phyloP scores from a whole-genome alignment of 805 yeast genomes.

The Lipomyces kockii region DNA sequence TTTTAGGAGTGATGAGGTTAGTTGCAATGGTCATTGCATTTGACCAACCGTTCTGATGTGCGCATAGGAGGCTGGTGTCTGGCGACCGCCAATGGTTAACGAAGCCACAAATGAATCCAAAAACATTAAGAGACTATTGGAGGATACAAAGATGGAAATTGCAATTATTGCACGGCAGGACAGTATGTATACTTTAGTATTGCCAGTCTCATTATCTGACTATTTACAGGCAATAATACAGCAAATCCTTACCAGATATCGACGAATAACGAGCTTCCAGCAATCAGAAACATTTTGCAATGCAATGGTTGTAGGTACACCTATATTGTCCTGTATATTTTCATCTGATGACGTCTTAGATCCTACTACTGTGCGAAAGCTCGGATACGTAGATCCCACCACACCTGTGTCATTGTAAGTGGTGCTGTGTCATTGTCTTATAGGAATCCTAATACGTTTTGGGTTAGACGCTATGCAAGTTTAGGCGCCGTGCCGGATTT shows the following conservation, averaged over 20 bases:
- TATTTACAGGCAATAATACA: not conserved
- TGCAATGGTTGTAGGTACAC: slow-evolving; percentile 10
- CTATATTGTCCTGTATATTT: not conserved
- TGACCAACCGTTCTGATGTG: not conserved
- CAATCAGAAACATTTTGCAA: slow-evolving; percentile 10
- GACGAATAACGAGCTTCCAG: slow-evolving; percentile 16
- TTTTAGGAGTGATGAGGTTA: slow-evolving; percentile 20
- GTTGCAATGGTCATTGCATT: not conserved
- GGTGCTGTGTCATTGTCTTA: not conserved
- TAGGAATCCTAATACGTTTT: not conserved
- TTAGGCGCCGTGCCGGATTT: slow-evolving; percentile 58
- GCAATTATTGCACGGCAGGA: slow-evolving; percentile 21
- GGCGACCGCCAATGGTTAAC: slow-evolving; percentile 28
- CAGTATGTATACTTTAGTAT: slow-evolving; percentile 8
- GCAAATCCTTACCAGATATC: slow-evolving; percentile 29
- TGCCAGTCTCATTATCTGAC: not conserved
- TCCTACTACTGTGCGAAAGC: slow-evolving; percentile 10
- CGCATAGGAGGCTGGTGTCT: slow-evolving; percentile 16
- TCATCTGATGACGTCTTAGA: slow-evolving; percentile 1
- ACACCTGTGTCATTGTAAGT: slow-evolving; percentile 22
- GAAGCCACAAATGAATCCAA: slow-evolving; percentile 16
- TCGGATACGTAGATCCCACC: slow-evolving; percentile 22
- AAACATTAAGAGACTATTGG: slow-evolving; percentile 6
- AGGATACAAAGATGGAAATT: slow-evolving; percentile 26
- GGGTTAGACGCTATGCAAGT: slow-evolving; percentile 47